Evolutionary conservation across 108 stramenopile species (phyloP).

Genomic region (Cyclotella cryptica): DNA sequence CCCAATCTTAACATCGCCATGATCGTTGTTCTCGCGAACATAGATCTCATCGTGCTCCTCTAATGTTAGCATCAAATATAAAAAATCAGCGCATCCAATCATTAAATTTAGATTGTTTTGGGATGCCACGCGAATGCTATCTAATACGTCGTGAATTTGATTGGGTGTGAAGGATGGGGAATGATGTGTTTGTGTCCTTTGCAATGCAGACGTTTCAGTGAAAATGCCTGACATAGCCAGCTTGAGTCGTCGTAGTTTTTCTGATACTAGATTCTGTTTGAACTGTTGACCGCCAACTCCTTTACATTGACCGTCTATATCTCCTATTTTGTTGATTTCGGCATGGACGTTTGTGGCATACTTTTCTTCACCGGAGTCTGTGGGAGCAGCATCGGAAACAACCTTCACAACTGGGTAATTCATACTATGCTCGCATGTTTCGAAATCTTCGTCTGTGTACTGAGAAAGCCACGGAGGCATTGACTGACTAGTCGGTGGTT

Average conservation of each 20-base stretch:
- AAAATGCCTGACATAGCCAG: slow-evolving; percentile 12
- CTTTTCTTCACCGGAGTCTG: neutral
- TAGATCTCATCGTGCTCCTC: slow-evolving; percentile 46
- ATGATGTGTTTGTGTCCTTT: slow-evolving; percentile 13
- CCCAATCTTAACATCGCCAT: neutral
- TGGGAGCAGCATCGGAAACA: neutral
- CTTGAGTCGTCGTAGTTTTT: neutral
- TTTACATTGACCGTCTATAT: neutral
- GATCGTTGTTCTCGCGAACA: slow-evolving; percentile 19
- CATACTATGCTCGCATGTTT: neutral
- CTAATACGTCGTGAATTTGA: slow-evolving; percentile 54
- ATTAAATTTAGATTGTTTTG: slow-evolving; percentile 44
- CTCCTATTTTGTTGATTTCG: neutral
- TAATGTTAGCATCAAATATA: slow-evolving; percentile 54
- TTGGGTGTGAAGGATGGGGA: slow-evolving; percentile 28
- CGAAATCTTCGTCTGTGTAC: neutral
- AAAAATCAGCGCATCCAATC: slow-evolving; percentile 56
- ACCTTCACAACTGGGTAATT: neutral
- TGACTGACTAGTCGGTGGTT: neutral
- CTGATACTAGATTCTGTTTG: neutral
- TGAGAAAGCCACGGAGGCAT: slow-evolving; percentile 10
- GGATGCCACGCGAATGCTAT: slow-evolving; percentile 54
- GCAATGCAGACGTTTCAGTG: neutral
- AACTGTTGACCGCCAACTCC: neutral
- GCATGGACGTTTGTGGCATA: neutral